Percentiles rank a stretch among this genome's conserved stretches.
Evolutionary conservation across 192 early-diverging fungal species (phyloP).

Genomic region (Entomortierella beljakovae): DNA sequence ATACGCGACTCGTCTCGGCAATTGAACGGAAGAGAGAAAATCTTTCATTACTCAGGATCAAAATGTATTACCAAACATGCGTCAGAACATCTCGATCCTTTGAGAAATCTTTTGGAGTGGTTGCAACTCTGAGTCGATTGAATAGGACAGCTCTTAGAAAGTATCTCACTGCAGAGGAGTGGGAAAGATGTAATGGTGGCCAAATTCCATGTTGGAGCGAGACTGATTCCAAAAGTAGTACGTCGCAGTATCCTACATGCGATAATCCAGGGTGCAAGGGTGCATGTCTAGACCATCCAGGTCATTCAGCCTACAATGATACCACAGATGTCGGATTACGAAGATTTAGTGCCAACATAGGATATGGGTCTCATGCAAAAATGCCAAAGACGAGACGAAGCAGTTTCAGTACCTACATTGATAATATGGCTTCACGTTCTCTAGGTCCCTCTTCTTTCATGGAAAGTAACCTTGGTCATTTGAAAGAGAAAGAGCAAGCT

Average conservation of each 20-base stretch:
- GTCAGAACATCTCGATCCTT: slow-evolving; percentile 44
- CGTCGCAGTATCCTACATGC: not conserved
- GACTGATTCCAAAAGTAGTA: slow-evolving; percentile 10
- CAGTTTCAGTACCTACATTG: slow-evolving; percentile 48
- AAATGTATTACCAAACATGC: slow-evolving; percentile 52
- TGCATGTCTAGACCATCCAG: slow-evolving; percentile 15
- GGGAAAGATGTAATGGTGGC: slow-evolving; percentile 19
- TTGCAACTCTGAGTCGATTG: slow-evolving; percentile 23
- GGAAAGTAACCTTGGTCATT: slow-evolving; percentile 35
- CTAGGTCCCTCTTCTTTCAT: slow-evolving; percentile 16
- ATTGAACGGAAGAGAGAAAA: slow-evolving; percentile 51
- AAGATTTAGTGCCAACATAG: slow-evolving; percentile 17
- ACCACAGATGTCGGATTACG: slow-evolving; percentile 1
- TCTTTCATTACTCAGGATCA: slow-evolving; percentile 40
- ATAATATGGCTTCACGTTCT: slow-evolving; percentile 34
- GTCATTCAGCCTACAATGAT: not conserved
- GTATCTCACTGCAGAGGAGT: slow-evolving; percentile 25
- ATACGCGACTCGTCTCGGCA: slow-evolving; percentile 28
- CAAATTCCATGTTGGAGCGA: not conserved
- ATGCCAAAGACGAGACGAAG: slow-evolving; percentile 25
- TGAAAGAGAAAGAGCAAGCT: slow-evolving; percentile 37
- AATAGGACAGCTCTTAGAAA: slow-evolving; percentile 28
- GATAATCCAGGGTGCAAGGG: slow-evolving; percentile 16
- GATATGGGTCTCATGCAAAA: not conserved
- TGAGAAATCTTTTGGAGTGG: slow-evolving; percentile 35